A percentile compares a stretch with the other conserved stretches of the same genome.
Evolutionary conservation across 2,329 filamentous ascomycete genomes (phyloP).

Genomic region (Helotiales sp.): DNA sequence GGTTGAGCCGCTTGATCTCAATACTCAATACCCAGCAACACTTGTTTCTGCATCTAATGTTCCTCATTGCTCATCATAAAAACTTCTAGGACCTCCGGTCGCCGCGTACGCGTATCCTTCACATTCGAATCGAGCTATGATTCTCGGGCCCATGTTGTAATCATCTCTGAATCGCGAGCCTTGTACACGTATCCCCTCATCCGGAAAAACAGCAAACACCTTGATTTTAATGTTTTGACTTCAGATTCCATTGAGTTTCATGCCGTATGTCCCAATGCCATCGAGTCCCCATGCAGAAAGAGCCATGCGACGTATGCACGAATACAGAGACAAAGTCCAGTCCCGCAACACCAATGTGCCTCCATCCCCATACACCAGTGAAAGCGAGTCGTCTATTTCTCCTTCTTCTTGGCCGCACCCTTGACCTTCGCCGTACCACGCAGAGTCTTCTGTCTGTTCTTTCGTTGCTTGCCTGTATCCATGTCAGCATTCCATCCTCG

Average conservation of each 20-base stretch:
- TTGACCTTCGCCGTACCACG: constrained; percentile 98
- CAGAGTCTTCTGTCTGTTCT: constrained; percentile 99
- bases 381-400: constrained; percentile 63
- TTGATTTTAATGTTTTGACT: constrained; percentile 30
- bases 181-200: background rate
- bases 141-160: no score
- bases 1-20: no score
- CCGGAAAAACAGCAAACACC: constrained; percentile 26
- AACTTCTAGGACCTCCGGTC: no score
- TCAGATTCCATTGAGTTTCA: constrained; percentile 28
- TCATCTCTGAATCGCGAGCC: background rate
- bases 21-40: no score
- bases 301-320: constrained; percentile 27
- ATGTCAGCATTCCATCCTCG: constrained; percentile 23
- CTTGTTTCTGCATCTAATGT: no score
- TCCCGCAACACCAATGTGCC: constrained; percentile 21
- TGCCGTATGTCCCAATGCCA: constrained; percentile 27
- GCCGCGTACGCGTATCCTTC: no score
- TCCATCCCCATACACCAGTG: constrained; percentile 12
- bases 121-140: no score
- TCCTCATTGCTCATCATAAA: no score
- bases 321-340: constrained; percentile 33
- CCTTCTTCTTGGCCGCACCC: constrained; percentile 93
- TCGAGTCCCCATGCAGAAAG: constrained; percentile 27
- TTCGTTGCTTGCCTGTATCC: constrained; percentile 94